A percentile compares a stretch with the other conserved stretches of the same genome.
These are phyloP conservation scores for Medicago arabica DNA, from an alignment of 306 rosid genomes.

Conservation along the genomic window DNA sequence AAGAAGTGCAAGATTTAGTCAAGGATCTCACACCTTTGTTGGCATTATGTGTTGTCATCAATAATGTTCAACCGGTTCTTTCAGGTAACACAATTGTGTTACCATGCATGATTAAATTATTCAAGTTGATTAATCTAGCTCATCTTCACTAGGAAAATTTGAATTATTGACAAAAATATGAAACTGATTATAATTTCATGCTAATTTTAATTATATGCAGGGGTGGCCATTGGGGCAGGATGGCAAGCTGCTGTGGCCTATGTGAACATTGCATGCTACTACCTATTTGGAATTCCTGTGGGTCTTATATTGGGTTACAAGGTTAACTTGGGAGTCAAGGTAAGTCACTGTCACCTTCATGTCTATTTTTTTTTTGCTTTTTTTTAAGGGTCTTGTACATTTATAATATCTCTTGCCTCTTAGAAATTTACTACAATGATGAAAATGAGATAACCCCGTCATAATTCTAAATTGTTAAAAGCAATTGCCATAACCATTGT, in stretches of 20 bases:
- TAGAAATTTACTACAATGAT: too few relatives aligned
- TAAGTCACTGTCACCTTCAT: constrained; percentile 4
- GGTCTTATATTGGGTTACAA: constrained; percentile 70
- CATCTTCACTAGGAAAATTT: too few relatives aligned
- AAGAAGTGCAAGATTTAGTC: constrained; percentile 50
- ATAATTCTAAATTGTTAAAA: not conserved
- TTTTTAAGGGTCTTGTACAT: too few relatives aligned
- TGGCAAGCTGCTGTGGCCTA: constrained; percentile 81
- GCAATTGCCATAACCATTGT: not conserved
- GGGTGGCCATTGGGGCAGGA: constrained; percentile 88
- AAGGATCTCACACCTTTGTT: constrained; percentile 64
- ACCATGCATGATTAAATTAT: not conserved
- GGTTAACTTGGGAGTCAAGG: constrained; percentile 57
- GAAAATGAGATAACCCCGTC: too few relatives aligned
- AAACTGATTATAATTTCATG: not conserved
- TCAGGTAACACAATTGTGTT: constrained; percentile 50
- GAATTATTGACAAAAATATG: too few relatives aligned
- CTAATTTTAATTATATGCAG: constrained; percentile 39
- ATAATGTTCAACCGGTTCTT: constrained; percentile 78
- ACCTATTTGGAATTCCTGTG: constrained; percentile 67
- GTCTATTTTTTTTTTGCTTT: too few relatives aligned
- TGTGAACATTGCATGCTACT: constrained; percentile 69
- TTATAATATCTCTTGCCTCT: too few relatives aligned
- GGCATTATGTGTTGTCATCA: constrained; percentile 57
- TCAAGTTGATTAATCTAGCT: not conserved